These are phyloP conservation scores for Vigna hirtella DNA, from an alignment of 306 rosid species.

Conservation along the genomic window DNA sequence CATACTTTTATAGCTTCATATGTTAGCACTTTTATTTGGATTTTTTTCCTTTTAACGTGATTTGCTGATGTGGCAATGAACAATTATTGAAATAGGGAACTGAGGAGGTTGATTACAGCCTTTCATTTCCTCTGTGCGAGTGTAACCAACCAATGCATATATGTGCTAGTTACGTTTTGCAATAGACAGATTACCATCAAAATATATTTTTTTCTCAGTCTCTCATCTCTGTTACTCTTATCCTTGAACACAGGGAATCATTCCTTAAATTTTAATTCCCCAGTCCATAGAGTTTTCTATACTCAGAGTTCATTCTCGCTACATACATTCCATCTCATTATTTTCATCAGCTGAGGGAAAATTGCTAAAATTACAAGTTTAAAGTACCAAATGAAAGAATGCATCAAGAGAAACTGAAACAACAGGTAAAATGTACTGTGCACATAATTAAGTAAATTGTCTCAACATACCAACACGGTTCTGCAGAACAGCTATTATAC, in stretches of 20 bases:
- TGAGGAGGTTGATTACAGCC: background rate
- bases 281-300: background rate
- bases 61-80: background rate
- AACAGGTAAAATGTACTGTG: conserved; percentile 22
- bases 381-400: conserved; percentile 22
- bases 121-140: too few species aligned
- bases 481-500: conserved; percentile 81
- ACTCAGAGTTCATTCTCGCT: background rate
- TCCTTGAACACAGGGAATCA: background rate
- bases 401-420: conserved; percentile 26
- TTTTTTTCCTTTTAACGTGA: too few species aligned
- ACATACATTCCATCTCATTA: background rate
- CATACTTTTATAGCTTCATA: too few species aligned
- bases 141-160: background rate
- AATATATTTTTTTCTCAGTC: too few species aligned
- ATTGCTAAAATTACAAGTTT: conserved; percentile 31
- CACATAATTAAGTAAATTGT: conserved; percentile 33
- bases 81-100: background rate
- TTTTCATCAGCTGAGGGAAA: conserved; percentile 35
- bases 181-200: background rate
- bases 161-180: background rate
- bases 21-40: too few species aligned
- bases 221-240: background rate
- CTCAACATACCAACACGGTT: conserved; percentile 83
- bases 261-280: too few species aligned